Evolutionary conservation across 2,329 filamentous ascomycete genomes (phyloP).

Genomic region (Sporothrix pseudoabietina): DNA sequence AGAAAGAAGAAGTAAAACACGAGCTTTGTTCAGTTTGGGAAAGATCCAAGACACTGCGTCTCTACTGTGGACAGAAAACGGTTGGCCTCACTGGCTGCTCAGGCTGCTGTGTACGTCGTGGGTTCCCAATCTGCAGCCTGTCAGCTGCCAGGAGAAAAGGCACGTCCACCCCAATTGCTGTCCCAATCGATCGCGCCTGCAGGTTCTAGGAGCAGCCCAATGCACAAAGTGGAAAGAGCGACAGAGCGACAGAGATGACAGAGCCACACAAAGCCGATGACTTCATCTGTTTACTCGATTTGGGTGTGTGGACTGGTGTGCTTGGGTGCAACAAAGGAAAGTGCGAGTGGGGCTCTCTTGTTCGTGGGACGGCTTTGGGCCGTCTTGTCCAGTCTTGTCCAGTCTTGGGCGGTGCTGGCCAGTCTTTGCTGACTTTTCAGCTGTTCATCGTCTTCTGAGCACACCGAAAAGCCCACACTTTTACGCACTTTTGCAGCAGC

Average conservation of each 20-base stretch:
- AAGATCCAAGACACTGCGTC: not conserved
- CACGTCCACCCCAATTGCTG: not conserved
- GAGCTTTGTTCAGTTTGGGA: constrained; percentile 3
- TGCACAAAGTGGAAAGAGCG: not conserved
- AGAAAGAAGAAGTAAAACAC: constrained; percentile 8
- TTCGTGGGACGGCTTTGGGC: not conserved
- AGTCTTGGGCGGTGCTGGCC: not conserved
- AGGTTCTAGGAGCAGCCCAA: not conserved
- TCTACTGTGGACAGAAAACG: not conserved
- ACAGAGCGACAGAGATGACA: not conserved
- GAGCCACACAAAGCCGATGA: constrained; percentile 20
- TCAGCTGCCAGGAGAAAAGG: constrained; percentile 22
- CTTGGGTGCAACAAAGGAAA: constrained; percentile 13
- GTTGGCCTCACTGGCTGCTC: not conserved
- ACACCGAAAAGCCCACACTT: not conserved
- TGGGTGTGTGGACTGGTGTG: not conserved
- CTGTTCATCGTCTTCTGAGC: not conserved
- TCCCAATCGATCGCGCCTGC: not conserved
- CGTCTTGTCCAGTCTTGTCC: not conserved
- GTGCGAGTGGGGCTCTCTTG: not conserved
- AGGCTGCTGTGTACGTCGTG: not conserved
- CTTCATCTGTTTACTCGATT: constrained; percentile 25
- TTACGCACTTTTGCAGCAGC: not conserved
- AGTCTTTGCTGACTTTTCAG: constrained; percentile 4
- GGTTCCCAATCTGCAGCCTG: not conserved